Conservation (phyloP, 805 yeast species). For the Starmerella bombi region DNA sequence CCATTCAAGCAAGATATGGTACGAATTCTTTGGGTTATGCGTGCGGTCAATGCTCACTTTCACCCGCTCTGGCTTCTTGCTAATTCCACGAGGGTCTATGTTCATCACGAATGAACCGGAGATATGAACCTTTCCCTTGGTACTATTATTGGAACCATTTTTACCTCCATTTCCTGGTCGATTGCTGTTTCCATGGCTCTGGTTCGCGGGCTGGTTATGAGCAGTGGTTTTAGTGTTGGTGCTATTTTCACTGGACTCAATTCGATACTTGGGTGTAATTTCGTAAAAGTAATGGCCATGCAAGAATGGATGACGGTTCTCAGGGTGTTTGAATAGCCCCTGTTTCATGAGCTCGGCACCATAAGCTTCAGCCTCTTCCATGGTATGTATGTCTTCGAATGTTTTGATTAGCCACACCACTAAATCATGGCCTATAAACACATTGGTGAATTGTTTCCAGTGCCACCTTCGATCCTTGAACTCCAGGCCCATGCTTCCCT, state of each 20-base stretch:
- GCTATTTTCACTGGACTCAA: background rate
- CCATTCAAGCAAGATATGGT: slow-evolving; percentile 88
- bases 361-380: slow-evolving; percentile 71
- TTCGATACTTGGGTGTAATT: slow-evolving; percentile 40
- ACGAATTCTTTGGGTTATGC: slow-evolving; percentile 90
- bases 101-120: slow-evolving; percentile 17
- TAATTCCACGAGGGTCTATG: slow-evolving; percentile 57
- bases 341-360: slow-evolving; percentile 67
- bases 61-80: slow-evolving; percentile 64
- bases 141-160: background rate
- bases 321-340: slow-evolving; percentile 69
- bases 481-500: slow-evolving; percentile 45
- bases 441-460: slow-evolving; percentile 58
- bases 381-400: slow-evolving; percentile 62
- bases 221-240: background rate
- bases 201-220: background rate
- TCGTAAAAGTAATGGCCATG: slow-evolving; percentile 91
- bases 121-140: slow-evolving; percentile 10
- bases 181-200: background rate
- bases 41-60: slow-evolving; percentile 82
- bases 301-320: slow-evolving; percentile 64
- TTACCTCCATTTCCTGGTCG: background rate
- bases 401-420: slow-evolving; percentile 75
- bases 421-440: slow-evolving; percentile 74
- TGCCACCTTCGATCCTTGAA: slow-evolving; percentile 85